A percentile compares a stretch with the other conserved stretches of the same genome.
These are phyloP conservation scores for Petunia hybrid DNA, from an alignment of 305 asterid genomes.

Conservation along the genomic window DNA sequence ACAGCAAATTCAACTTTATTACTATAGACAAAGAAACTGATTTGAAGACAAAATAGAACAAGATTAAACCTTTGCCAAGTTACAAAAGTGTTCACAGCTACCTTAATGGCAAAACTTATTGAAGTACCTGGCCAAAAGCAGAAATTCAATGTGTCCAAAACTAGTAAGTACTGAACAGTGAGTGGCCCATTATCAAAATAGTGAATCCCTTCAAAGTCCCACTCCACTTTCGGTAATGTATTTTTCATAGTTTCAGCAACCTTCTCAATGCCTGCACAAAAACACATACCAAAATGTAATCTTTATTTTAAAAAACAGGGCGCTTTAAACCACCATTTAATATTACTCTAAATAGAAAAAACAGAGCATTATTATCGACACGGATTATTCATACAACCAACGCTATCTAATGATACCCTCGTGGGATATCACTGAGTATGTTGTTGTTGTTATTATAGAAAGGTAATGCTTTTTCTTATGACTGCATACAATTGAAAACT, in stretches of 20 bases:
- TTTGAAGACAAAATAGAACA: neutral
- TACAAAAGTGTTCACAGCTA: neutral
- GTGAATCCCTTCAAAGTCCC: constrained; percentile 97
- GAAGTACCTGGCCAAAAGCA: constrained; percentile 96
- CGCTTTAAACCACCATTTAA: neutral
- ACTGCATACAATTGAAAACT: too few species aligned
- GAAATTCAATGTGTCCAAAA: constrained; percentile 93
- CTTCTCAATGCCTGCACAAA: constrained; percentile 65
- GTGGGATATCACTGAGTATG: too few species aligned
- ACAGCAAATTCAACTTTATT: neutral
- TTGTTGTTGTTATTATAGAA: too few species aligned
- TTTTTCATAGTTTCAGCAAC: constrained; percentile 70
- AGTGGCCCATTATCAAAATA: constrained; percentile 91
- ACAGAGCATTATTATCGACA: neutral
- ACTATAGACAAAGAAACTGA: neutral
- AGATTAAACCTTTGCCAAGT: neutral
- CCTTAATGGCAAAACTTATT: neutral
- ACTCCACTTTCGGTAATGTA: constrained; percentile 84
- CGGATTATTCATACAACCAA: neutral
- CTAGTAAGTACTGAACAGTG: constrained; percentile 88
- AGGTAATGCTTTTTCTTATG: too few species aligned
- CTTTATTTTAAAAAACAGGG: neutral
- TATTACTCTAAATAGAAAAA: neutral
- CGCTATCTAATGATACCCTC: neutral
- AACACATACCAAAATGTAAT: constrained; percentile 1